phyloP scores from a whole-genome alignment of 2,329 filamentous ascomycete species.

The Fusarium penzigii region DNA sequence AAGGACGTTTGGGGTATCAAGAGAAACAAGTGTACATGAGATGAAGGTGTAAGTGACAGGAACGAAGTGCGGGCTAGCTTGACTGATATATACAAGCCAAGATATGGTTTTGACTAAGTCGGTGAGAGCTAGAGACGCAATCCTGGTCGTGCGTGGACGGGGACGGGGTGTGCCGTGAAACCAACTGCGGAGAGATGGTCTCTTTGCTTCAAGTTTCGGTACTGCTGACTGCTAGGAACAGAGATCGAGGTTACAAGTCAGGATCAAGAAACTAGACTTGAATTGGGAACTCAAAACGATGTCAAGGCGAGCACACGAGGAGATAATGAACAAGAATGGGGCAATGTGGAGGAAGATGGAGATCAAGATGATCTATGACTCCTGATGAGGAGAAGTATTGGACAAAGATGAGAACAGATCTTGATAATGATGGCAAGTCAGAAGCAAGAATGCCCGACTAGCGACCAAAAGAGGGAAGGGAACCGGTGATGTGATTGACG shows the following conservation, averaged over 20 bases:
- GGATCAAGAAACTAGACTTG: neutral
- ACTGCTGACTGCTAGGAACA: neutral
- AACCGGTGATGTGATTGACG: constrained; percentile 29
- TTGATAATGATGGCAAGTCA: constrained; percentile 6
- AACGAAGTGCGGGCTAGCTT: neutral
- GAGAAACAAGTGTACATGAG: neutral
- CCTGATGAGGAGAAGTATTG: constrained; percentile 8
- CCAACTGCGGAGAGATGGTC: constrained; percentile 15
- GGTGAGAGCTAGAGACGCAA: neutral
- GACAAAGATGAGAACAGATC: constrained; percentile 14
- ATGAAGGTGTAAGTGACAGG: neutral
- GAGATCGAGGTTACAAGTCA: neutral
- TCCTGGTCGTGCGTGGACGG: constrained; percentile 3
- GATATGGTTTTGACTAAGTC: neutral
- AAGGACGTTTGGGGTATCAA: neutral
- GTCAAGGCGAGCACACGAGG: neutral
- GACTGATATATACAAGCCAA: neutral
- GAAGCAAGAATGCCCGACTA: constrained; percentile 17
- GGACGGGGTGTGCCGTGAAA: constrained; percentile 13
- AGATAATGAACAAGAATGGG: neutral
- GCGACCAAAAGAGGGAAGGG: constrained; percentile 14
- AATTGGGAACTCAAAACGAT: neutral
- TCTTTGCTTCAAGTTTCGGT: constrained; percentile 10
- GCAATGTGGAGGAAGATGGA: constrained; percentile 13
- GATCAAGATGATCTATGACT: constrained; percentile 12